Conservation (phyloP, 108 stramenopile species). For the Bacterosira constricta region DNA sequence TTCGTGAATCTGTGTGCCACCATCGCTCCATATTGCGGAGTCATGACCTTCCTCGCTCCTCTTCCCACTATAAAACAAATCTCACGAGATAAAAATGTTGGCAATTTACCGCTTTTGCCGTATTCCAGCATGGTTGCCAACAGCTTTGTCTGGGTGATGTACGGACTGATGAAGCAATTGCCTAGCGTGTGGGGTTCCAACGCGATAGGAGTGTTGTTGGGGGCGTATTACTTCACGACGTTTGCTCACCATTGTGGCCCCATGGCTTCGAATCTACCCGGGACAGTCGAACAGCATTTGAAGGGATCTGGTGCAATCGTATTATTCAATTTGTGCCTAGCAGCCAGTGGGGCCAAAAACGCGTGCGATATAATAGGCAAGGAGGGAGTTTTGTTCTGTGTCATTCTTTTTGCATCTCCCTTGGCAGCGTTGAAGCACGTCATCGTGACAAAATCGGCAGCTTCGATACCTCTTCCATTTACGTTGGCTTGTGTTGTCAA, state of each 20-base stretch:
- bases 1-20: slow-evolving; percentile 22
- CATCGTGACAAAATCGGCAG: slow-evolving; percentile 68
- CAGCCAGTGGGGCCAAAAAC: slow-evolving; percentile 19
- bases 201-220: slow-evolving; percentile 54
- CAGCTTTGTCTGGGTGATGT: slow-evolving; percentile 51
- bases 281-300: slow-evolving; percentile 44
- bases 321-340: slow-evolving; percentile 19
- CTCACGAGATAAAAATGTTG: slow-evolving; percentile 45
- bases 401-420: slow-evolving; percentile 74
- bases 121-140: slow-evolving; percentile 73
- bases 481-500: slow-evolving; percentile 76
- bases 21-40: slow-evolving; percentile 26
- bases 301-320: slow-evolving; percentile 17
- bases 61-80: slow-evolving; percentile 65
- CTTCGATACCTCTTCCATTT: slow-evolving; percentile 81
- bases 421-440: slow-evolving; percentile 70
- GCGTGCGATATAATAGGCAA: slow-evolving; percentile 43
- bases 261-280: slow-evolving; percentile 49
- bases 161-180: slow-evolving; percentile 61
- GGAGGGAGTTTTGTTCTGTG: slow-evolving; percentile 53
- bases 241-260: slow-evolving; percentile 38
- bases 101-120: slow-evolving; percentile 68
- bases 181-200: slow-evolving; percentile 59
- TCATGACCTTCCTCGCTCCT: slow-evolving; percentile 36
- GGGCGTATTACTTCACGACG: slow-evolving; percentile 57